Evolutionary conservation across 129 eudicot genomes (phyloP), one percentile per base, ranked within the genome.

Genomic region (carrot (Daucus carota)): DNA sequence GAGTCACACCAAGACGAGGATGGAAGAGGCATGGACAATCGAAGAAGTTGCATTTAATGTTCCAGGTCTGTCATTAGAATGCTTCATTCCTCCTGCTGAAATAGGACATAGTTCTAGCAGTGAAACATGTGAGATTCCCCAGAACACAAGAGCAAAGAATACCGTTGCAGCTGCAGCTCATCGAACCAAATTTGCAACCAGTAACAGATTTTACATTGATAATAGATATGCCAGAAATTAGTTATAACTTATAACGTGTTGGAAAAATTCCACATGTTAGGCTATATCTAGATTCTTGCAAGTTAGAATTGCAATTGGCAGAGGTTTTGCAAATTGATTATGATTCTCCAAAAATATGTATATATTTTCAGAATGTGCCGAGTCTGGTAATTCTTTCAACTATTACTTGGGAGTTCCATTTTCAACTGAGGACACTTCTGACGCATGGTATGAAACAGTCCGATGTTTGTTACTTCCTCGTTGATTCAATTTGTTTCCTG

Each of bases 31-130:
- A 16, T 92, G 97, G 97, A 92, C 89, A 18, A 92, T 92, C 44
- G 97, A 92, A 81, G 97, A 92, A 83, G 97, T 92, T 24, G 97
- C 96, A 1, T 92, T 92, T 68, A 92, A 92, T 47, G 92, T 92
- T 24, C 97, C 96, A 0, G 97, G 97, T 0, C 83, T 92, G 20
- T 92, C 97, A 0, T 70, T 77, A 1, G 97, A 92, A 50, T 92
- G 97, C 77, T 92, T 92, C 69, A 92, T 92, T 33, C 97, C 97
- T 10, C 97, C 97, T 0, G 96, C 96, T 38, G 97, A 92, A 59
- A 82, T 92, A 26, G 57, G 91, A 74, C 79, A 74, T 7, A 80
- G 81, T 45, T 80, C 88, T 29, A 76, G 85, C 24, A 81, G 83
- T 18, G 97, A 89, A 59, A 80, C 89, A 3, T 73, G 84, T 48